Evolutionary conservation across 2,329 filamentous ascomycete species (phyloP), one percentile per base, ranked within the genome.

Genomic region (Fusarium guadeloupense): DNA sequence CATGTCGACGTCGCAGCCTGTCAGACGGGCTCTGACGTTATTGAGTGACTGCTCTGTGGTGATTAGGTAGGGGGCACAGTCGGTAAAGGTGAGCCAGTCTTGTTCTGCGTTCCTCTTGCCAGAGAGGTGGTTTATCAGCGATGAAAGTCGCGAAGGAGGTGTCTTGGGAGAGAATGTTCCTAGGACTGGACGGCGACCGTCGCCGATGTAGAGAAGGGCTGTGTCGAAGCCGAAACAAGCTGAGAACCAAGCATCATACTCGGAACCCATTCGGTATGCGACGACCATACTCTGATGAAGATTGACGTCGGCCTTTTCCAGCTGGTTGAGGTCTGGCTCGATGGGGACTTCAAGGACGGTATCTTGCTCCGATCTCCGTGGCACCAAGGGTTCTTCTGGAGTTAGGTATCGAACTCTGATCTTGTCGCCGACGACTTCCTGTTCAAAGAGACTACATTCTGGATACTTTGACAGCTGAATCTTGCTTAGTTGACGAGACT

Each of bases 51-150:
- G 83, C 57, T 87, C 81, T 1, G 88, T 91, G 6, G 89, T 82
- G 20, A 97, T 75, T 13, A 97, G 83, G 72, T 90, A 90, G 1
- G 91, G 89, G 1, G 91, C 90, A 61, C 85, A 85, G 74, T 95
- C 91, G 33, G 87, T 85, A 75, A 94, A 95, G 3, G 84, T 85
- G 37, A 94, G 81, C 69, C 79, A 83, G 30, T 81, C 77, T 12
- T 81, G 74, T 9, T 57, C 58, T 2, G 30, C 9, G 16, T 6
- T 28, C n/a, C 33, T 26, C 9, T 34, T 48, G 33, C 64, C 65
- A 25, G 34, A 48, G 31, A 81, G 48, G 53, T 72, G 77, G 44
- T 67, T 74, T 26, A 69, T 66, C 33, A 78, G 61, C 23, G 66
- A 70, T 9, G 72, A 75, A 5, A 77, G 54, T 76, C 76, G 80